Evolutionary conservation across 2,329 filamentous ascomycete species (phyloP), one percentile per base, ranked within the genome.

Genomic region (Ceratocystis huliohia): DNA sequence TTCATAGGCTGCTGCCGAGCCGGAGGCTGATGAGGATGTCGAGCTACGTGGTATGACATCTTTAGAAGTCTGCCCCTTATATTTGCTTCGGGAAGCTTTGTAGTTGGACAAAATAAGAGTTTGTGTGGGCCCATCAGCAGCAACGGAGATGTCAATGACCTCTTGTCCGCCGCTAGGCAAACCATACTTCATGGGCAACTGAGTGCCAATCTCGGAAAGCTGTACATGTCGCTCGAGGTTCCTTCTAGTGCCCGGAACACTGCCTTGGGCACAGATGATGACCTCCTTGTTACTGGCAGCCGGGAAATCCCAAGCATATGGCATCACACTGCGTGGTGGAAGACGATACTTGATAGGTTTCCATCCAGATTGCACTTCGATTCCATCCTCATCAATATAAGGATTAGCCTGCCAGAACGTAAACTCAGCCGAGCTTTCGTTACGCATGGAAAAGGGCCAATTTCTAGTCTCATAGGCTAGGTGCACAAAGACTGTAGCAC

Each of bases 381-480:
- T 81, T 66, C 93, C 92, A 68, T 96, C 92, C 69, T 97, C 92
- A 68, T 96, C 92, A 8, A 96, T 79, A 71, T 93, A 96, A 3
- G 94, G 94, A 72, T 97, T 88, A 20, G 91, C 89, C 75, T 99
- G 94, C 79, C 88, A 96, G 78, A 99, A 99, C 62, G 93, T 88
- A 75, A 97, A 97, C 73, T 97, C 94, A 28, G 88, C 88, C 72
- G 97, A 93, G 72, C 93, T 97, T 77, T 97, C 94, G 73, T 99
- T 99, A 70, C 94, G 88, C 87, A 99, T 96, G 0, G 92, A 96
- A 77, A 94, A 99, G 0, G 94, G 94, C 94, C 94, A 99, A 73
- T 96, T 91, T 75, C 94, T 95, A 5, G 84, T 91, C 77, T 99
- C 94, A 70, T 93, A 80, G 72, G 86, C 94, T 67, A 99, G 82